Evolutionary conservation across 139 green algal genomes (phyloP), one percentile per base, ranked within the genome.

Genomic region (Ostreobium quekettii): DNA sequence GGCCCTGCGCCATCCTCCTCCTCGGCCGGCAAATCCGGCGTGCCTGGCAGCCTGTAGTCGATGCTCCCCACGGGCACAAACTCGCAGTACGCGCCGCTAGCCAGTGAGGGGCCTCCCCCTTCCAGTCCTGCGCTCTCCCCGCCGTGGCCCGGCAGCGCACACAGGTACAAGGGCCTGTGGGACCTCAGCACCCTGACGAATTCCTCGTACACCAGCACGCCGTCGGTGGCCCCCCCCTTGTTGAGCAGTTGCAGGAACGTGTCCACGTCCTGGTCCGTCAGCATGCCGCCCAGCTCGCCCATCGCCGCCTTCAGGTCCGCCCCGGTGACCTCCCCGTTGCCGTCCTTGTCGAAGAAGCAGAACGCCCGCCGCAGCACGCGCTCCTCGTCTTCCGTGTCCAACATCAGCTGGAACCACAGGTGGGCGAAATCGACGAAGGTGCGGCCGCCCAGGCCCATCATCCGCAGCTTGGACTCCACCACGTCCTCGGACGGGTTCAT

Each of bases 281-380:
- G 47, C 3, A 64, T 22, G 4, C 22, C 26, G 5, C 42, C 65
- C 11, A 72, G 46, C 15, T 60, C 31, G 29, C 28, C 26, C 65
- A 72, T 72, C 42, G 42, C 58, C 8, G 24, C 37, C 11, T 42
- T 61, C 5, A 72, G 46, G 35, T 72, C 65, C 7, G 19, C 3
- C 29, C 24, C 4, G 4, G 39, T 48, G n/a, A 72, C 57, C 26
- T 48, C 42, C n/a, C 65, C 65, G 24, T 72, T 61, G 4, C 65
- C 65, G 57, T 72, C 65, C 58, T 26, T 72, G 35, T 72, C 65
- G 26, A 72, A 72, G 39, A 72, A 61, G 33, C 57, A 48, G 46
- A 72, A 72, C 65, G 65, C 65, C 26, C 53, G 22, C 58, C 37
- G n/a, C 28, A 72, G 53, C 30, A 64, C 58, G 22, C 3, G 24